Evolutionary conservation across 1,284 basidiomycete genomes (phyloP).

Genomic region (Ceratobasidium sp.): DNA sequence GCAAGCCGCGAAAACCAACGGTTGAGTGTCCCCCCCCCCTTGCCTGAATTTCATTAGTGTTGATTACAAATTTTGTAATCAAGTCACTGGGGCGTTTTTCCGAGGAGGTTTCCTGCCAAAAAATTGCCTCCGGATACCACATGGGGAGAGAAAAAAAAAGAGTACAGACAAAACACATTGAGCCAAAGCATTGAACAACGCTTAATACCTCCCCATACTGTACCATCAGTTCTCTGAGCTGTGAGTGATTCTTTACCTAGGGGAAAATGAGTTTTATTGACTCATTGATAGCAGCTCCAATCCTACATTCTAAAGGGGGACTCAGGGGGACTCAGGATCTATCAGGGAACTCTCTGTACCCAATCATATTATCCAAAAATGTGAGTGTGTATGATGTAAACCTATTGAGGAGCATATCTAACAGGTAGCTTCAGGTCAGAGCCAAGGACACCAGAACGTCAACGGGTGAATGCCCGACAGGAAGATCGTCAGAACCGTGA

Average conservation of each 20-base stretch:
- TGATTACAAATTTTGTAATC: conserved; percentile 23
- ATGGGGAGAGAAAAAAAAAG: conserved; percentile 31
- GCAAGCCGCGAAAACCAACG: no score
- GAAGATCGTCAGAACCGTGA: neutral
- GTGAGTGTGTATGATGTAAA: neutral
- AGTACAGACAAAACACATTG: neutral
- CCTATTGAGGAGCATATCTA: neutral
- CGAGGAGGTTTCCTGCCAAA: conserved; percentile 7
- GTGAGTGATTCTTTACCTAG: no score
- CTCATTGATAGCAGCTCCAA: neutral
- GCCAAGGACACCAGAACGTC: conserved; percentile 2
- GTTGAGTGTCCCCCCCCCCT: no score
- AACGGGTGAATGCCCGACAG: neutral
- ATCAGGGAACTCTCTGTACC: no score
- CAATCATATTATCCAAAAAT: no score
- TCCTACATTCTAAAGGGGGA: neutral
- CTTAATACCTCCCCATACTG: no score
- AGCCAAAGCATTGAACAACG: no score
- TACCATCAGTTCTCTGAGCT: no score
- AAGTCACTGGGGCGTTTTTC: conserved; percentile 18
- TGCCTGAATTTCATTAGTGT: conserved; percentile 8
- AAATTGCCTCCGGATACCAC: conserved; percentile 3
- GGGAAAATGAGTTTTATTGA: no score
- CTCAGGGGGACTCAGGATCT: neutral
- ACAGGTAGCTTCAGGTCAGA: neutral